Evolutionary conservation across 83 land plant species (phyloP).

Genomic region (Thuja plicata): DNA sequence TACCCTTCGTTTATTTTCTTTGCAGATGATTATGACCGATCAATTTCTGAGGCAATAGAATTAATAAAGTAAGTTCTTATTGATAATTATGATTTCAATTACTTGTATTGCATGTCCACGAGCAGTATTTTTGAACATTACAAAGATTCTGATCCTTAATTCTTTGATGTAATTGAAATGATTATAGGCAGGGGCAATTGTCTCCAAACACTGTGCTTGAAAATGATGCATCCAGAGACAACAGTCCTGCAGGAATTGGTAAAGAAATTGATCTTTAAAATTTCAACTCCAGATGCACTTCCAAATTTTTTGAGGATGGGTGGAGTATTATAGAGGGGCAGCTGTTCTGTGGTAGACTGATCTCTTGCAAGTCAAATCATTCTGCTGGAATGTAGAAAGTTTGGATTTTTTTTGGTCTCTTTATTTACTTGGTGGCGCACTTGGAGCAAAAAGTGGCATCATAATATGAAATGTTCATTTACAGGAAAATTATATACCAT

Average conservation of each 20-base stretch:
- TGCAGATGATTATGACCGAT: conserved; percentile 3
- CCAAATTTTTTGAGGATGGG: neutral
- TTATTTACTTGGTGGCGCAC: neutral
- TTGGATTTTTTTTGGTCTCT: neutral
- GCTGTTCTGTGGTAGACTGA: neutral
- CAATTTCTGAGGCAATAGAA: neutral
- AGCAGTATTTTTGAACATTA: neutral
- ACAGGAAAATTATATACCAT: neutral
- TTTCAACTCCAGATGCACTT: neutral
- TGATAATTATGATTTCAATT: neutral
- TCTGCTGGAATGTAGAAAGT: neutral
- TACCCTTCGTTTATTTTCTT: neutral
- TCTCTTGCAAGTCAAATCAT: neutral
- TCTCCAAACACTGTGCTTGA: neutral
- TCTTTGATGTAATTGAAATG: neutral
- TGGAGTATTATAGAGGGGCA: neutral
- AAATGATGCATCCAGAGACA: neutral
- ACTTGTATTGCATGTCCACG: neutral
- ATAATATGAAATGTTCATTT: neutral
- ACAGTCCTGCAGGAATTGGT: neutral
- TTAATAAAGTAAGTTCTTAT: neutral
- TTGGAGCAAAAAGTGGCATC: neutral
- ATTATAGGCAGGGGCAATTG: neutral
- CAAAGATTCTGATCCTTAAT: neutral
- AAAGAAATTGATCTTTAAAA: neutral